phyloP scores from a whole-genome alignment of 306 rosid genomes.

The Aeschynomene evenia region DNA sequence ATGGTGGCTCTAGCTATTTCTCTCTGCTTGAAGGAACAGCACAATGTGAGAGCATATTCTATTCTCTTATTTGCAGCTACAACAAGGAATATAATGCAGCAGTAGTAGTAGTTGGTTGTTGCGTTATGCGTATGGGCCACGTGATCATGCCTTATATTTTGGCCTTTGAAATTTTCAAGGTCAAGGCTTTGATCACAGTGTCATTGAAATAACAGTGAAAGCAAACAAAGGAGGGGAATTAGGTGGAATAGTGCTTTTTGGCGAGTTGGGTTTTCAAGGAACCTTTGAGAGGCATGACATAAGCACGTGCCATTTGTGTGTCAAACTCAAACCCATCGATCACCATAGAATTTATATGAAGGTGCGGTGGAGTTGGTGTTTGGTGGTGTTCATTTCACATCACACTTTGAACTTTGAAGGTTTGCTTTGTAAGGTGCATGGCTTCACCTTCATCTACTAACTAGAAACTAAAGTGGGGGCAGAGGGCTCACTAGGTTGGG shows the following conservation, averaged over 20 bases:
- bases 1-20: neutral
- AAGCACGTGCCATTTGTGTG: slow-evolving; percentile 32
- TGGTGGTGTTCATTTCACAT: slow-evolving; percentile 34
- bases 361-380: slow-evolving; percentile 6
- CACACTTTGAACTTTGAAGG: no score
- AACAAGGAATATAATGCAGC: slow-evolving; percentile 14
- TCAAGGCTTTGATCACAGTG: neutral
- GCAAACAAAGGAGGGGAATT: slow-evolving; percentile 26
- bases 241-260: slow-evolving; percentile 15
- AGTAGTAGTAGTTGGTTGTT: slow-evolving; percentile 16
- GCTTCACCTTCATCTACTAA: neutral
- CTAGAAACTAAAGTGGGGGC: neutral
- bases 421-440: slow-evolving; percentile 30
- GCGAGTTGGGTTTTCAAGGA: neutral
- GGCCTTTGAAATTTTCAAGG: slow-evolving; percentile 2
- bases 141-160: neutral
- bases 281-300: neutral
- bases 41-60: slow-evolving; percentile 32
- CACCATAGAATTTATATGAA: no score
- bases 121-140: neutral
- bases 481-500: neutral
- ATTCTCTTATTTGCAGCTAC: slow-evolving; percentile 17
- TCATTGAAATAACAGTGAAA: neutral
- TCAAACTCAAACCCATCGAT: neutral
- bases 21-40: neutral